Evolutionary conservation across 2,329 filamentous ascomycete species (phyloP).

Genomic region (Neodidymelliopsis sp.): DNA sequence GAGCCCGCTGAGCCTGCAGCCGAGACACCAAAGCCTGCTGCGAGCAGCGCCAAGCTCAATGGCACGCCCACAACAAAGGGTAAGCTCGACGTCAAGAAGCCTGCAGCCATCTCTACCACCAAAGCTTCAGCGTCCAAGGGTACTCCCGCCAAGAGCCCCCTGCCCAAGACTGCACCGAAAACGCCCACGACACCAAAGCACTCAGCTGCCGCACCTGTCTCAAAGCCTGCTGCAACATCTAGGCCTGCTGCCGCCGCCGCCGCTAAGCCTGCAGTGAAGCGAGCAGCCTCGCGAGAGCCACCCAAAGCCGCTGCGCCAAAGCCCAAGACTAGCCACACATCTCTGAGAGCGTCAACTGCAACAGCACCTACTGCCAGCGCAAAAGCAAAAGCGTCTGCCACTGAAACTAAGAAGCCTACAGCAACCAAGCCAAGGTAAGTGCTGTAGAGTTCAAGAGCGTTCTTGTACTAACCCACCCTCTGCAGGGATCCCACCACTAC

Average conservation of each 20-base stretch:
- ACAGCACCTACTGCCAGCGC: slow-evolving; percentile 31
- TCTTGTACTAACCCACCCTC: neutral
- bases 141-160: slow-evolving; percentile 40
- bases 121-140: slow-evolving; percentile 37
- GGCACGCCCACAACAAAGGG: slow-evolving; percentile 30
- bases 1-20: slow-evolving; percentile 4
- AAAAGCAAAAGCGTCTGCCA: slow-evolving; percentile 29
- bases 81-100: slow-evolving; percentile 41
- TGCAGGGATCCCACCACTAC: slow-evolving; percentile 25
- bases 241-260: slow-evolving; percentile 4
- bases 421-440: slow-evolving; percentile 24
- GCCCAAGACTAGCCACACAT: slow-evolving; percentile 39
- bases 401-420: slow-evolving; percentile 37
- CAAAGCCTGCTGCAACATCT: slow-evolving; percentile 28
- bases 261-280: slow-evolving; percentile 23
- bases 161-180: slow-evolving; percentile 39
- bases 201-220: slow-evolving; percentile 23
- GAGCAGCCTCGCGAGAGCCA: slow-evolving; percentile 33
- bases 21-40: slow-evolving; percentile 22
- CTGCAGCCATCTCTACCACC: slow-evolving; percentile 42
- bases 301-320: slow-evolving; percentile 27
- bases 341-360: slow-evolving; percentile 35
- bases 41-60: slow-evolving; percentile 25
- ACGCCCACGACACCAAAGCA: slow-evolving; percentile 41
- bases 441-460: neutral